phyloP scores from a whole-genome alignment of 106 monocot species.

The Dendrobium huoshanense region DNA sequence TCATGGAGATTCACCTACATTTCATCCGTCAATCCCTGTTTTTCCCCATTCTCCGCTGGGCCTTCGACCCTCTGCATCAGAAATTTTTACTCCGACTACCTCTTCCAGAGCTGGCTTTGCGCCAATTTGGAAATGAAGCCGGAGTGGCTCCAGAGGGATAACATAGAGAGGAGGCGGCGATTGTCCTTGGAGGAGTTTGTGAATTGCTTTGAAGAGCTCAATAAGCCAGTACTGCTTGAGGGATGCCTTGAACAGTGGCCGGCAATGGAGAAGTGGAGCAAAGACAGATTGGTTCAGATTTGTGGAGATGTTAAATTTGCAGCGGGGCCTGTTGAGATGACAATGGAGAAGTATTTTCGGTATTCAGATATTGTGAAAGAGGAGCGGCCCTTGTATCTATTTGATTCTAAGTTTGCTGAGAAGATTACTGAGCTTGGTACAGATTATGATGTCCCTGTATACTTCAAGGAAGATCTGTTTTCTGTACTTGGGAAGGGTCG shows the following conservation, averaged over 20 bases:
- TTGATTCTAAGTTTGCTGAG: constrained; percentile 85
- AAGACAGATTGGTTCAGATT: constrained; percentile 27
- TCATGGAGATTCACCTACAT: constrained; percentile 76
- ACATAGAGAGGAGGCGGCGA: constrained; percentile 46
- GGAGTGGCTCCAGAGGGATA: constrained; percentile 75
- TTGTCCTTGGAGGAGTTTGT: constrained; percentile 77
- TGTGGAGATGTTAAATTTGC: constrained; percentile 57
- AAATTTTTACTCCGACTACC: constrained; percentile 88
- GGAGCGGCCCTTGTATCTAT: constrained; percentile 91
- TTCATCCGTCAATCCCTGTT: constrained; percentile 1
- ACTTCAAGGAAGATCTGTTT: constrained; percentile 92
- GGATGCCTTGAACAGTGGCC: constrained; percentile 71
- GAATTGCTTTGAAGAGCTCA: constrained; percentile 66
- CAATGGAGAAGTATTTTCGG: constrained; percentile 50
- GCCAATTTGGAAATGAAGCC: constrained; percentile 88
- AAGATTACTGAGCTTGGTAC: constrained; percentile 68
- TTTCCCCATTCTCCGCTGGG: neutral
- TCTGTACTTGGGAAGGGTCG: constrained; percentile 60
- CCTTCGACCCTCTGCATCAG: constrained; percentile 24
- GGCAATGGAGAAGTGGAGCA: constrained; percentile 63
- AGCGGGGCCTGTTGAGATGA: constrained; percentile 87
- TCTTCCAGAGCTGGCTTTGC: constrained; percentile 99
- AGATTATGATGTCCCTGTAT: constrained; percentile 69
- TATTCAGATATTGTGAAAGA: constrained; percentile 54
- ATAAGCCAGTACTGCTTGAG: constrained; percentile 79